Conservation (phyloP, 73 alveolate species). For the Halteria grandinella region DNA sequence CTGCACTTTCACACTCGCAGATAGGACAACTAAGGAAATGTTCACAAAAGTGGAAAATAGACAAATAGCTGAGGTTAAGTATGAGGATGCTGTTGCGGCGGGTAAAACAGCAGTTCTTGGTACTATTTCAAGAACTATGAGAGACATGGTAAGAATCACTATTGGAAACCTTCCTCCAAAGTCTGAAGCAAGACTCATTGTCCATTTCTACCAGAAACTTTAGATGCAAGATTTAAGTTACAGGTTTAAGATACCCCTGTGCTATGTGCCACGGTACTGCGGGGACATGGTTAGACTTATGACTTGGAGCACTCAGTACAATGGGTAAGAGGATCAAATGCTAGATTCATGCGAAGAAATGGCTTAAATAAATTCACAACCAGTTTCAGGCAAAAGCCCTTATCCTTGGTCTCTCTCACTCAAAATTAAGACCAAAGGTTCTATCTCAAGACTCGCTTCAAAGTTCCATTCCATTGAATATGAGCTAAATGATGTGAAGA, state of each 20-base stretch:
- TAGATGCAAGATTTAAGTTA: conserved; percentile 55
- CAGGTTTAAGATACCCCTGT: conserved; percentile 53
- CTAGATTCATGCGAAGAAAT: background rate
- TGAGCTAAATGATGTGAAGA: background rate
- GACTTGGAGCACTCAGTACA: background rate
- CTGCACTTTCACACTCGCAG: conserved; percentile 8
- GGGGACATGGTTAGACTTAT: background rate
- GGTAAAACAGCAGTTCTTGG: conserved; percentile 70
- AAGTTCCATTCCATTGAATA: background rate
- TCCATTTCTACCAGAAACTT: conserved; percentile 30
- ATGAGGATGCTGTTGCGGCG: conserved; percentile 63
- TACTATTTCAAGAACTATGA: conserved; percentile 12
- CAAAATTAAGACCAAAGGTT: conserved; percentile 13
- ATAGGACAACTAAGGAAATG: conserved; percentile 26
- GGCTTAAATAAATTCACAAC: background rate
- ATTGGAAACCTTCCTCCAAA: conserved; percentile 70
- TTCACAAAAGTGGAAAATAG: conserved; percentile 51
- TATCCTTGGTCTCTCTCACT: background rate
- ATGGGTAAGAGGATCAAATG: background rate
- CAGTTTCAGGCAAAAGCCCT: background rate
- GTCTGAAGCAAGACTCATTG: conserved; percentile 16
- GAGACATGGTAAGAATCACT: conserved; percentile 49
- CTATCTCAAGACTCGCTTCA: background rate
- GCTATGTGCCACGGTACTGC: conserved; percentile 15
- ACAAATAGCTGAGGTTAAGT: conserved; percentile 44